Conservation (phyloP, 345 rosid species). For the Heritiera littoralis region DNA sequence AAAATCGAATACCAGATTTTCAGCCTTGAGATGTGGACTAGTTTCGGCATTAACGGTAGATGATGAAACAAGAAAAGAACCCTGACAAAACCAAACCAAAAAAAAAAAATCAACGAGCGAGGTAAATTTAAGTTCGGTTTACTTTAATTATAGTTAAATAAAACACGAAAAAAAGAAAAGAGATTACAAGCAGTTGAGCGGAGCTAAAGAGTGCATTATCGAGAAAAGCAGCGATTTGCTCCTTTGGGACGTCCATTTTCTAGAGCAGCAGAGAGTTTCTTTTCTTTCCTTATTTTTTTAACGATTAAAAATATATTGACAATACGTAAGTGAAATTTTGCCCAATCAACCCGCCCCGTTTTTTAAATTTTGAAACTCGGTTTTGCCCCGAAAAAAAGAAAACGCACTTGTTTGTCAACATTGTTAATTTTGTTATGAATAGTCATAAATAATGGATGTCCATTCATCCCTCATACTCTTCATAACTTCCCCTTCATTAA, state of each 20-base stretch:
- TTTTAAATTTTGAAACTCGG: constrained; percentile 10
- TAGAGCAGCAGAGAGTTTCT: neutral
- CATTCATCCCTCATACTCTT: too few species aligned
- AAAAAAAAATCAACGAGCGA: neutral
- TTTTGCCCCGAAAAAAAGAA: neutral
- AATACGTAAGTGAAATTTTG: neutral
- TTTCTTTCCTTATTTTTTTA: neutral
- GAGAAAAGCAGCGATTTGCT: constrained; percentile 71
- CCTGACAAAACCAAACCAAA: constrained; percentile 40
- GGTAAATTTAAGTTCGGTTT: constrained; percentile 2
- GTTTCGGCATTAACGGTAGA: constrained; percentile 68
- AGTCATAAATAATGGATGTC: too few species aligned
- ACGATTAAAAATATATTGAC: neutral
- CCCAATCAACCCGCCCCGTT: constrained; percentile 1
- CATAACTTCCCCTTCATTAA: too few species aligned
- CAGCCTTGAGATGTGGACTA: constrained; percentile 84
- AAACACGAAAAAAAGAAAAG: neutral
- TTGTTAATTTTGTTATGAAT: too few species aligned
- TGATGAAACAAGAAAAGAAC: constrained; percentile 83
- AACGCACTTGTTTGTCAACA: too few species aligned
- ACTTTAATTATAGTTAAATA: constrained; percentile 17
- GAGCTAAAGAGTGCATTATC: constrained; percentile 76
- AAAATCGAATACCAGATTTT: constrained; percentile 58
- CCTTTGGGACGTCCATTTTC: constrained; percentile 81
- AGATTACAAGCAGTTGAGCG: constrained; percentile 78